Percentiles rank a stretch among this genome's conserved stretches.
These are phyloP conservation scores for Trichoderma sp. DNA, from an alignment of 2,329 filamentous ascomycete genomes.

Conservation along the genomic window DNA sequence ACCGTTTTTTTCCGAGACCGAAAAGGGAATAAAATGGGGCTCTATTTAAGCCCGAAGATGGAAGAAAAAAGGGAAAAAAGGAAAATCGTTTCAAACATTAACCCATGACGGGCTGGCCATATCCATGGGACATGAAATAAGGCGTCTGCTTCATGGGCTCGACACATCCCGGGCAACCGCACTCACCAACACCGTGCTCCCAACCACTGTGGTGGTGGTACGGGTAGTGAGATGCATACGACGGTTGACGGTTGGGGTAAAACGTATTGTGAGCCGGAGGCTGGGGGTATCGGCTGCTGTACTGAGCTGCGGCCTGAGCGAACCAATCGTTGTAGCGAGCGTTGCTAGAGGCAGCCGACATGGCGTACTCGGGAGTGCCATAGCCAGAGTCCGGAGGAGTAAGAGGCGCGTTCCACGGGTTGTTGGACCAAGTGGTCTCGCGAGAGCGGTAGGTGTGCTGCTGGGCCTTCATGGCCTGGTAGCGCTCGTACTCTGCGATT, in stretches of 20 bases:
- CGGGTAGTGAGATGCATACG: constrained; percentile 47
- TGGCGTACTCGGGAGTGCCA: constrained; percentile 59
- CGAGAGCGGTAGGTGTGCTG: constrained; percentile 44
- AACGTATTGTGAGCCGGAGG: constrained; percentile 43
- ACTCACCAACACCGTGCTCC: constrained; percentile 54
- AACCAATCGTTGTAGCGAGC: constrained; percentile 62
- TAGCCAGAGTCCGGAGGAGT: constrained; percentile 64
- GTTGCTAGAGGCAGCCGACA: constrained; percentile 57
- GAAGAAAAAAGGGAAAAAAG: constrained; percentile 24
- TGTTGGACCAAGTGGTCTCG: constrained; percentile 47
- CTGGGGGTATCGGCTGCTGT: constrained; percentile 48
- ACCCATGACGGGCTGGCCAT: constrained; percentile 58
- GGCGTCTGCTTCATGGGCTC: constrained; percentile 47
- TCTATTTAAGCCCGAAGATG: not conserved
- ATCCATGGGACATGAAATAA: constrained; percentile 52
- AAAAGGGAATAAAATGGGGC: constrained; percentile 13
- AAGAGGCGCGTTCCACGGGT: constrained; percentile 51
- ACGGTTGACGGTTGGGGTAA: constrained; percentile 44
- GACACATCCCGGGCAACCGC: constrained; percentile 50
- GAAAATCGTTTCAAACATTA: constrained; percentile 35
- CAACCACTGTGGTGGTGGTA: constrained; percentile 50
- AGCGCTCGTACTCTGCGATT: constrained; percentile 54
- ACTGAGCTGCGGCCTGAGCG: constrained; percentile 45
- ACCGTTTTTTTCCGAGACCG: constrained; percentile 21
- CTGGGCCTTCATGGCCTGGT: constrained; percentile 48